Conservation (phyloP, 805 yeast species). For the Pichia eremophila region DNA sequence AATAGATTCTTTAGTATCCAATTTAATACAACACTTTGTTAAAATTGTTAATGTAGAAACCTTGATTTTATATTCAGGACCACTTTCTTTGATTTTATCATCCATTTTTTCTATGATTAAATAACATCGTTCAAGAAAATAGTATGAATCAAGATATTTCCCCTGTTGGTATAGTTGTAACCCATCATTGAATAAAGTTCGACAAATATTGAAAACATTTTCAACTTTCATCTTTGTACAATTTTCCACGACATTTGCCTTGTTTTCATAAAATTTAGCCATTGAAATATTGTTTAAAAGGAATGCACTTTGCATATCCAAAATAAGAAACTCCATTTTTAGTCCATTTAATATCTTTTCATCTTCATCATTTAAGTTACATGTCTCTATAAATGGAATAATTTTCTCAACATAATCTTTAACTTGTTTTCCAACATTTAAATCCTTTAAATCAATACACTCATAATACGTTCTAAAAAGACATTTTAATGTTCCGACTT, state of each 20-base stretch:
- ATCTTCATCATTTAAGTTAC: background rate
- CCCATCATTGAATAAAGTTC: slow-evolving; percentile 27
- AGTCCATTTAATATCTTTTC: slow-evolving; percentile 1
- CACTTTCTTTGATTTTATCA: background rate
- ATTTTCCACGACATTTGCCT: slow-evolving; percentile 18
- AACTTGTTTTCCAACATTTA: slow-evolving; percentile 12
- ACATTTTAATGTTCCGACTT: slow-evolving; percentile 26
- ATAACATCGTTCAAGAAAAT: slow-evolving; percentile 11
- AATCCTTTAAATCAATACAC: slow-evolving; percentile 20
- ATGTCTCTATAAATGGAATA: slow-evolving; percentile 17
- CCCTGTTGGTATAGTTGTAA: slow-evolving; percentile 7
- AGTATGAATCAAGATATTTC: slow-evolving; percentile 6
- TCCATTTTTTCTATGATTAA: slow-evolving; percentile 13
- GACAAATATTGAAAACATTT: slow-evolving; percentile 21
- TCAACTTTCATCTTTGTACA: slow-evolving; percentile 10
- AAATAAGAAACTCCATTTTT: slow-evolving; percentile 22
- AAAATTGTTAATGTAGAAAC: slow-evolving; percentile 20
- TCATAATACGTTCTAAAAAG: slow-evolving; percentile 22
- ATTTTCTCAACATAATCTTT: slow-evolving; percentile 25
- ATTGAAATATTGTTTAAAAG: slow-evolving; percentile 25
- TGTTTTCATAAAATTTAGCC: slow-evolving; percentile 28
- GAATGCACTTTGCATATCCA: slow-evolving; percentile 25
- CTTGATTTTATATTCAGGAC: slow-evolving; percentile 15
- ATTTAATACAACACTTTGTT: slow-evolving; percentile 21
- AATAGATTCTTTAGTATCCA: slow-evolving; percentile 8